These are phyloP conservation scores for Silene noctiflora DNA, from an alignment of 179 eudicot genomes.

Conservation along the genomic window DNA sequence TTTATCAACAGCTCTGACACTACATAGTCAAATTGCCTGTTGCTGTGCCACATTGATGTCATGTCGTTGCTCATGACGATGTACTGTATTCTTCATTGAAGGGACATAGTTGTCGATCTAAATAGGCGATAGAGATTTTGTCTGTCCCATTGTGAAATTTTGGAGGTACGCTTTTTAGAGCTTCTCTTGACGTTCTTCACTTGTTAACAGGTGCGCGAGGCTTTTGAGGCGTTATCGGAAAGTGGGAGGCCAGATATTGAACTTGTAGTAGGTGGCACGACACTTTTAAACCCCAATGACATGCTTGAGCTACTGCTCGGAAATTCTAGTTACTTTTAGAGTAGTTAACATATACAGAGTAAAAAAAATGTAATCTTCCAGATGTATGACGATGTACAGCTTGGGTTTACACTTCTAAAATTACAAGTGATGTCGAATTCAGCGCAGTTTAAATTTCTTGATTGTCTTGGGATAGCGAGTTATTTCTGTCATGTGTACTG, in stretches of 20 bases:
- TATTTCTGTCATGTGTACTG: too few relatives aligned
- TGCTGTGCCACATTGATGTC: not conserved
- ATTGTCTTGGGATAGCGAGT: too few relatives aligned
- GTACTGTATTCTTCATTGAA: not conserved
- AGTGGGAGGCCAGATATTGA: slow-evolving; percentile 77
- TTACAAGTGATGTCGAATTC: not conserved
- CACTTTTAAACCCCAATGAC: slow-evolving; percentile 72
- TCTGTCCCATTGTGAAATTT: not conserved
- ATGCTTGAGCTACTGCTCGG: slow-evolving; percentile 81
- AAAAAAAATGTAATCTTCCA: not conserved
- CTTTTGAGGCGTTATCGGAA: slow-evolving; percentile 72
- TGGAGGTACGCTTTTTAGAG: not conserved
- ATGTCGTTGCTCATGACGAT: not conserved
- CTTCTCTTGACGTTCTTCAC: slow-evolving; percentile 6
- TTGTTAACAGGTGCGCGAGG: slow-evolving; percentile 66
- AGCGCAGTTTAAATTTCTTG: not conserved
- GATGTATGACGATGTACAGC: not conserved
- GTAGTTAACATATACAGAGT: not conserved
- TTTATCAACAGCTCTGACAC: not conserved
- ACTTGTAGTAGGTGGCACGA: slow-evolving; percentile 82
- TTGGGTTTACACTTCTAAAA: not conserved
- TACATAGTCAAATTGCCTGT: not conserved
- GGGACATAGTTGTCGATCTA: not conserved
- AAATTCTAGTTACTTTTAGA: slow-evolving; percentile 51
- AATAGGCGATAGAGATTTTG: not conserved